phyloP scores from a whole-genome alignment of 2,329 filamentous ascomycete species.

The Diaporthe sp. region DNA sequence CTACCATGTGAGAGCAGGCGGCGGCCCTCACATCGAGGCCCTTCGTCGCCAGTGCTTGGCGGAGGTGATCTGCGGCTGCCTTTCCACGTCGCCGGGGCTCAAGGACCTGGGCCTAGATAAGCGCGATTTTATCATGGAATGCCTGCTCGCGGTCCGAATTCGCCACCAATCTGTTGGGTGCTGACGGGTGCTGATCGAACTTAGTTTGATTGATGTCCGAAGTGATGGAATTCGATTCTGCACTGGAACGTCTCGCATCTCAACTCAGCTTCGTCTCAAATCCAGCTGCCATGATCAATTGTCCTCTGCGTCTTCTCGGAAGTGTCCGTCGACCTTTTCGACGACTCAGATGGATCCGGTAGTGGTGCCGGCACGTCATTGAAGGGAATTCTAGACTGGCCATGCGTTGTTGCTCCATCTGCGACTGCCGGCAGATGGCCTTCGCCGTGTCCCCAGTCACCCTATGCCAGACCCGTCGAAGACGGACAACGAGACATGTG shows the following conservation, averaged over 20 bases:
- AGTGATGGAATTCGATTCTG: background rate
- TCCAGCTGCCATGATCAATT: background rate
- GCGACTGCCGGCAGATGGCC: conserved; percentile 35
- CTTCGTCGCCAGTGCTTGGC: conserved; percentile 22
- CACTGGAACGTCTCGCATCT: conserved; percentile 16
- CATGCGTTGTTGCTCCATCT: conserved; percentile 30
- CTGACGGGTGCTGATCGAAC: conserved; percentile 13
- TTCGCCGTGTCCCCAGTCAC: conserved; percentile 30
- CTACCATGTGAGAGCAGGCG: background rate
- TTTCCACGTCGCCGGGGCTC: conserved; percentile 24
- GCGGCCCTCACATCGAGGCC: background rate
- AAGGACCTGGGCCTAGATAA: conserved; percentile 30
- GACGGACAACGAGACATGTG: conserved; percentile 38
- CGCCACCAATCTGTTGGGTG: conserved; percentile 36
- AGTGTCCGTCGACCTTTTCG: background rate
- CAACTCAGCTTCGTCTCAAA: conserved; percentile 1
- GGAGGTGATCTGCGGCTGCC: conserved; percentile 21
- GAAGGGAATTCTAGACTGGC: conserved; percentile 8
- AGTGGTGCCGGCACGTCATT: background rate
- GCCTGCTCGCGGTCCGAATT: conserved; percentile 34
- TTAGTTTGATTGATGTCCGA: conserved; percentile 21
- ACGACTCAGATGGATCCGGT: background rate
- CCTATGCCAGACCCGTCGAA: conserved; percentile 35
- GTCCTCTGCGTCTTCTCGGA: background rate
- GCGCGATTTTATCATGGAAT: conserved; percentile 39